phyloP scores from a whole-genome alignment of 23 red algal genomes.

The Agarophyton chilense region DNA sequence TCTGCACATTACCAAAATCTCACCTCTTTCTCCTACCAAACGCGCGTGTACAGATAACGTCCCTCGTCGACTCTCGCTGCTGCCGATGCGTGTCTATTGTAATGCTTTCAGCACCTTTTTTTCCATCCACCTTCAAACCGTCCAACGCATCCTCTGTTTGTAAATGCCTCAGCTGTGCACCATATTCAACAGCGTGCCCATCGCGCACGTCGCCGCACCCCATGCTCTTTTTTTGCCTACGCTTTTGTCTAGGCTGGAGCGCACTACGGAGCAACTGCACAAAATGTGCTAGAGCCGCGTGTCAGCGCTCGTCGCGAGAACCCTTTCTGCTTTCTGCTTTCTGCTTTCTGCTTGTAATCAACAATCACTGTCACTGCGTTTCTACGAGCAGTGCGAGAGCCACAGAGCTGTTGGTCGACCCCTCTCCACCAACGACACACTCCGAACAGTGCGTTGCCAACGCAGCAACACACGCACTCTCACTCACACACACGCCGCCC shows the following conservation, averaged over 20 bases:
- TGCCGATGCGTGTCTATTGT: not conserved
- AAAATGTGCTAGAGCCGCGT: not conserved
- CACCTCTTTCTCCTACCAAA: not conserved
- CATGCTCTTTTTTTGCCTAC: not conserved
- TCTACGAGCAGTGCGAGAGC: not conserved
- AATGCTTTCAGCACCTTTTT: not conserved
- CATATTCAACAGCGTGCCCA: not conserved
- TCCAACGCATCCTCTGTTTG: not conserved
- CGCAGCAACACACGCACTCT: no score
- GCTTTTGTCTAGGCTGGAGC: not conserved
- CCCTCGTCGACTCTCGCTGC: not conserved
- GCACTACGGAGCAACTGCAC: no score
- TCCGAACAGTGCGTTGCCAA: not conserved
- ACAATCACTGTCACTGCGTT: not conserved
- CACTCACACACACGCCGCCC: no score
- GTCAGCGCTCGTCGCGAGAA: not conserved
- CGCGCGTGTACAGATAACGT: not conserved
- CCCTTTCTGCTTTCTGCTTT: not conserved
- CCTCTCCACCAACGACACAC: not conserved
- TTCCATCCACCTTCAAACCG: not conserved
- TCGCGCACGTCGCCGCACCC: not conserved
- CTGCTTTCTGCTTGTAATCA: no score
- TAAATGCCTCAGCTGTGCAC: constrained; percentile 20
- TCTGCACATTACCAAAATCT: not conserved
- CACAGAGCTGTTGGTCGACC: not conserved